Evolutionary conservation across 345 rosid genomes (phyloP).

Genomic region (Eucalyptus grandis): DNA sequence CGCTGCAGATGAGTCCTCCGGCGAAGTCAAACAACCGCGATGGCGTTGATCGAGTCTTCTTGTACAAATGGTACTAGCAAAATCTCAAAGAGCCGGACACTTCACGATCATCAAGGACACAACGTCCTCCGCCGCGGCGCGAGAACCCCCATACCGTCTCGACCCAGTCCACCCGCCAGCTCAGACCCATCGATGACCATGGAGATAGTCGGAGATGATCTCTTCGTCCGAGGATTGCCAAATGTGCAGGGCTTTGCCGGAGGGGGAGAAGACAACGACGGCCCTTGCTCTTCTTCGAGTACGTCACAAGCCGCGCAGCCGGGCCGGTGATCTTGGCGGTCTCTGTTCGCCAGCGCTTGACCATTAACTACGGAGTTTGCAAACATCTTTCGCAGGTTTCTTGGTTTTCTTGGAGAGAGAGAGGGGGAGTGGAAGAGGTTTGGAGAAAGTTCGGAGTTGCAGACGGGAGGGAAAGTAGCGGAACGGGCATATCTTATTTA

Average conservation of each 20-base stretch:
- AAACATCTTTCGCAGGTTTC: neutral
- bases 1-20: neutral
- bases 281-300: neutral
- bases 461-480: neutral
- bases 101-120: neutral
- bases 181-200: neutral
- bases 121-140: no score
- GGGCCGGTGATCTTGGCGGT: accelerated
- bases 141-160: neutral
- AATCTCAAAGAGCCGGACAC: neutral
- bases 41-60: neutral
- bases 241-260: neutral
- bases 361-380: neutral
- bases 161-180: neutral
- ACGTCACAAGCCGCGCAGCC: neutral
- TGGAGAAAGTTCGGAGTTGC: neutral
- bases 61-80: no score
- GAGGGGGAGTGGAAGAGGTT: neutral
- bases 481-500: neutral
- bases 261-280: neutral
- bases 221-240: neutral
- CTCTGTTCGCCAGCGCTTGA: neutral
- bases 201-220: neutral
- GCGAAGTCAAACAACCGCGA: neutral
- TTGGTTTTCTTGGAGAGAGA: neutral